These are phyloP conservation scores for Purshia tridentata DNA, from an alignment of 306 rosid genomes.

Conservation along the genomic window DNA sequence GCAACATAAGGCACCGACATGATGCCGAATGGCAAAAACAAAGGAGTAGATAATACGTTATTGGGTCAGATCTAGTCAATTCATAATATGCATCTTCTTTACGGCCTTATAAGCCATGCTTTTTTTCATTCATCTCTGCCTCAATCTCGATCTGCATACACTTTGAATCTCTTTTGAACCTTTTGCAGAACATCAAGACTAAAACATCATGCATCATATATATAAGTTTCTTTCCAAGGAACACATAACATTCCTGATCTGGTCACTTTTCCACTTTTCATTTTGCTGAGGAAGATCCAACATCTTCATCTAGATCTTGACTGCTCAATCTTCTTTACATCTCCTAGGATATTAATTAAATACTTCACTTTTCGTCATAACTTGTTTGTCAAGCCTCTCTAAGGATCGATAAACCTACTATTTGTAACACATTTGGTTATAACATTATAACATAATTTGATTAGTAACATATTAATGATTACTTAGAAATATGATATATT, in stretches of 20 bases:
- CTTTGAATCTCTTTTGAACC: conserved; percentile 42
- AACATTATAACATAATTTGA: too few relatives aligned
- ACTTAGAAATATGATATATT: too few relatives aligned
- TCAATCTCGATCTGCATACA: conserved; percentile 6
- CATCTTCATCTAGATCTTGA: conserved; percentile 20
- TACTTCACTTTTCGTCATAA: too few relatives aligned
- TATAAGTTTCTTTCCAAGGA: conserved; percentile 1
- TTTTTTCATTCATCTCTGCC: conserved; percentile 12
- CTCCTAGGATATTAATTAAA: neutral
- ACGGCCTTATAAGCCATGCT: conserved; percentile 9
- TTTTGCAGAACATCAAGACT: conserved; percentile 28
- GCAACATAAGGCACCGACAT: conserved; percentile 5
- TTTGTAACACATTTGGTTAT: too few relatives aligned
- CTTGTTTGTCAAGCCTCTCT: too few relatives aligned
- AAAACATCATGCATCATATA: neutral
- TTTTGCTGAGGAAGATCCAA: conserved; percentile 11
- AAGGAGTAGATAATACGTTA: conserved; percentile 7
- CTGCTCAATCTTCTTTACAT: conserved; percentile 24
- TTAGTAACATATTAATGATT: too few relatives aligned
- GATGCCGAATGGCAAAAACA: conserved; percentile 10
- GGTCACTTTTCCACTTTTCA: conserved; percentile 14
- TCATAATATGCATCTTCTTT: conserved; percentile 22
- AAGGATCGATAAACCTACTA: too few relatives aligned
- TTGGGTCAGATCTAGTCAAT: conserved; percentile 41
- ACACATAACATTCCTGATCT: conserved; percentile 18